Base-by-base conservation (phyloP, 805 yeast species). In the Yamadazyma phyllophila region DNA sequence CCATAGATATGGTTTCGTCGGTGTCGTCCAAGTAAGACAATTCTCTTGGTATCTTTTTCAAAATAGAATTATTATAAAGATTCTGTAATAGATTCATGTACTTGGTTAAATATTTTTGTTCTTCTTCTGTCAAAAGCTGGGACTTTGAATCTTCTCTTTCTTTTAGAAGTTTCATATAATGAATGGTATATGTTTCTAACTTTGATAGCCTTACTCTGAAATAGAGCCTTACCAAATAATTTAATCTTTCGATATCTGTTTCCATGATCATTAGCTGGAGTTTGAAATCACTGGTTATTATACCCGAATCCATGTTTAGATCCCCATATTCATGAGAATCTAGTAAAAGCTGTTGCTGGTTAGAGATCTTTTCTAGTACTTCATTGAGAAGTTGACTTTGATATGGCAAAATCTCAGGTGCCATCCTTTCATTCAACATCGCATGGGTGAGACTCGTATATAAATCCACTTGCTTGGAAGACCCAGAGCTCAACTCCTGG, bases 201-300 rank as follows among this genome's bases (percentile, higher is more conserved):
- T 87, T 91, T 49, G 71, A 67, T 45, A 90, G 63, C 47, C 99
- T 72, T 6, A 92, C 78, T 50, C 99, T 75, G 29, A 91, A 69
- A 61, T 89, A 92, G 11, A 88, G 77, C 42, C 97, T 68, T n/a
- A 91, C 72, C 30, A 92, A 64, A 60, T 84, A 94, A 56, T 84
- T 88, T 26, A 89, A 78, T 46, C 99, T 70, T 56, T 94, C 98
- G 17, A 94, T 75, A 55, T 94, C 98, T 11, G 95, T 85, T 59
- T 94, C 99, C 54, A 92, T 83, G 17, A 95, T 79, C 69, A 94
- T 80, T 38, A 91, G 70, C 47, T 87, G 84, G 47, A 92, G 65
- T 58, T 91, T 91, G 63, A 83, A 82, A 50, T 84, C 88, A 13
- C 64, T 56, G 9, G 58, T 51, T 2, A 66, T 54, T 1, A 65